Base-by-base conservation (phyloP, 2,329 filamentous ascomycete genomes). In the Fusarium dimerum region DNA sequence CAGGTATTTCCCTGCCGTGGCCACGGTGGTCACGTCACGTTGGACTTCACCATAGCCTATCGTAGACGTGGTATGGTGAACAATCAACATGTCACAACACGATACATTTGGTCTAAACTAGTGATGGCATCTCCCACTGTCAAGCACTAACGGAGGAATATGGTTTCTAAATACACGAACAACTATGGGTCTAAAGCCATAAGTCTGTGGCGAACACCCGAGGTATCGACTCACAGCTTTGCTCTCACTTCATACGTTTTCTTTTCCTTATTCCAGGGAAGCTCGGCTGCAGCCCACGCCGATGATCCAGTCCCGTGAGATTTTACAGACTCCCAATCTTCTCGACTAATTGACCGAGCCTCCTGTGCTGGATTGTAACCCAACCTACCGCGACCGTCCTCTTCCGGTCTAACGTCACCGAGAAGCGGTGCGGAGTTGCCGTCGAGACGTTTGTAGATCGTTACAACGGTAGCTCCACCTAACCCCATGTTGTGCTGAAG, bases 401-500 rank as follows among this genome's bases (percentile, higher is more conserved):
- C 54, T 73, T 71, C 76, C 79, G 83, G 2, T 79, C 89, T 2
- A 96, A 82, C 43, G 82, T 79, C 5, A 78, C 81, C 47, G 82
- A 84, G 17, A 83, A 79, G 5, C 95, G 76, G 75, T 3, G 86
- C 86, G 50, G 74, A 77, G 71, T 82, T 78, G 11, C 90, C 89
- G 70, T 97, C 93, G 1, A 88, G 88, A 15, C 92, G 83, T 74
- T 85, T 86, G 73, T 97, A 97, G 3, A 97, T 89, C 1, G 90
- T 93, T 18, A 94, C 89, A 1, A 97, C 92, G 2, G 86, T 92
- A 3, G 92, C 93, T 49, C 94, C 94, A 13, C 93, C 93, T 6
- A 97, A 79, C 1, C 93, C 94, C 1, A 97, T 80, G 68, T 97
- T 97, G 70, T 97, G 94, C 77, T 97, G 92, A 59, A 97, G 77